These are phyloP conservation scores for Cucumis sativus DNA, from an alignment of 306 rosid genomes.

Conservation along the genomic window Cucumber_9930_V3 NC_026656.2:17875001-17875500, in stretches of 20 bases:
- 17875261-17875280: too few species aligned
- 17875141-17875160: background rate
- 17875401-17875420: constrained; percentile 94
- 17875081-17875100: background rate
- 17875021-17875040: background rate
- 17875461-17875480: background rate
- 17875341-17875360: background rate
- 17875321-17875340: background rate
- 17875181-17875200: background rate
- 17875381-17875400: constrained; percentile 98
- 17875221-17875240: background rate
- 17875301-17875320: too few species aligned
- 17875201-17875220: background rate
- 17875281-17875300: too few species aligned
- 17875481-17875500: background rate
- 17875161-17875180: background rate
- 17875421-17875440: constrained; percentile 98
- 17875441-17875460: constrained; percentile 20
- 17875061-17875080: background rate
- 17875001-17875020: background rate
- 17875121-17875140: background rate
- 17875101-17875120: background rate
- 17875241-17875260: too few species aligned
- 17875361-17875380: constrained; percentile 8
- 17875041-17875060: background rate